Percentiles rank a stretch among this genome's conserved stretches.
Evolutionary conservation across 306 rosid species (phyloP).

Genomic region (Prunus persica): Prunus_persica_NCBIv2 NC_034016.1:12516001-12516500

Average conservation of each 20-base stretch:
- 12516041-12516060: no score
- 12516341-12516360: not conserved
- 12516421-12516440: constrained; percentile 59
- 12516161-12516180: no score
- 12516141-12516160: no score
- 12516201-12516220: no score
- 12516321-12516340: not conserved
- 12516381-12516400: constrained; percentile 17
- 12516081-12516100: no score
- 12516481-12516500: not conserved
- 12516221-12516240: no score
- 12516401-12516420: constrained; percentile 51
- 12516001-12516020: no score
- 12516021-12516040: no score
- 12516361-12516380: not conserved
- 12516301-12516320: constrained; percentile 27
- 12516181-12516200: no score
- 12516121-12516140: no score
- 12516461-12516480: constrained; percentile 68
- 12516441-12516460: constrained; percentile 47
- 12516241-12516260: not conserved
- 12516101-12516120: no score
- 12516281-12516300: constrained; percentile 53
- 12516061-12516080: no score
- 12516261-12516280: constrained; percentile 38